Base-by-base conservation (phyloP, 495 filamentous ascomycete genomes). In the Penicillium paxilli region DNA sequence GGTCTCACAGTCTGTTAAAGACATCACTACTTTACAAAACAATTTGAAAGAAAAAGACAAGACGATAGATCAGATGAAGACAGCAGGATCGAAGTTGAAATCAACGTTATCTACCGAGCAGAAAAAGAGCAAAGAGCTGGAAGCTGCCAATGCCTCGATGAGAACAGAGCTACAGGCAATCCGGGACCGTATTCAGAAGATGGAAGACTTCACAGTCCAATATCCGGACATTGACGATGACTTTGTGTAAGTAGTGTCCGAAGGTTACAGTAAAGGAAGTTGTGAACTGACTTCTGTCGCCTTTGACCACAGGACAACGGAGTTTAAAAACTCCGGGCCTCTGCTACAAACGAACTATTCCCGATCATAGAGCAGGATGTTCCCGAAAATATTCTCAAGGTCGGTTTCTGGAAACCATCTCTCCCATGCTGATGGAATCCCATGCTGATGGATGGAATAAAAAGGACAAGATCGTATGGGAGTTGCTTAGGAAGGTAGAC, bases 1-100 rank as follows among this genome's bases (percentile, higher is more conserved):
- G 23, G 26, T 62, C 24, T 47, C 46, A 21, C 46, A 55, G 26
- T 49, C 55, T 2, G 51, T 44, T 14, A 47, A 49, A 28, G 47
- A 53, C 8, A 63, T 63, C 26, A 52, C 21, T n/a, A 47, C 44
- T 28, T 30, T 64, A 7, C 33, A 60, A 45, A 21, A 35, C 1
- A 54, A 40, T 41, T 24, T 55, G 21, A 64, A 60, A 48, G 54
- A 60, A 5, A 57, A 54, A 41, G 61, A 64, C 22, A 60, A 47
- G 28, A 47, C 24, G 1, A 54, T 64, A 8, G 54, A 60, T 23
- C 16, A 58, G 50, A 54, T 64, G 24, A 64, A 60, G 47, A 47
- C 49, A 14, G 54, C 45, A 26, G 37, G 54, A 28, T 60, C 50
- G 10, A 57, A 49, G 12, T 16, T 60, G 5, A 60, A 60, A 49